phyloP scores from a whole-genome alignment of 2,329 filamentous ascomycete species.

The Colletotrichum higginsianum region DNA sequence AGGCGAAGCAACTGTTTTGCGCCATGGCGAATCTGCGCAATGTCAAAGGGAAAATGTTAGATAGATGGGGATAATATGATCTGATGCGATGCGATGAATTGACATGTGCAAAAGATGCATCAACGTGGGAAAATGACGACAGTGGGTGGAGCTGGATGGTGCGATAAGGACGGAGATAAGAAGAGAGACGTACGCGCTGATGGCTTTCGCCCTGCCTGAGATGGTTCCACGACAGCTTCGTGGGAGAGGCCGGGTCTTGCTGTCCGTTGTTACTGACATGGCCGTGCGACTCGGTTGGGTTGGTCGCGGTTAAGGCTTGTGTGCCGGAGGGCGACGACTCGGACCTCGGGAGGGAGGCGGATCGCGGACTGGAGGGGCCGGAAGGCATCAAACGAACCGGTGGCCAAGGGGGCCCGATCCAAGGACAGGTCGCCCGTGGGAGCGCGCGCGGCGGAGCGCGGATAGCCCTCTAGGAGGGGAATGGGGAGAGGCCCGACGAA shows the following conservation, averaged over 20 bases:
- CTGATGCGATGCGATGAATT: too few relatives aligned
- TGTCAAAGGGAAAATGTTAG: background rate
- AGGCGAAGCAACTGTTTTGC: conserved; percentile 30
- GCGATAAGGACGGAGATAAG: background rate
- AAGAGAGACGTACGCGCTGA: conserved; percentile 27
- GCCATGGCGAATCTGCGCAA: conserved; percentile 28
- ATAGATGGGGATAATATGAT: background rate
- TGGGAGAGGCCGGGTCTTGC: conserved; percentile 1
- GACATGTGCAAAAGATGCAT: background rate
- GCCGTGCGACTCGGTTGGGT: conserved; percentile 3
- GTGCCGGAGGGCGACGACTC: conserved; percentile 16
- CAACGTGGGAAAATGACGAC: background rate
- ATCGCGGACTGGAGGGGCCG: conserved; percentile 37
- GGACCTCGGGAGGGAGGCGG: conserved; percentile 29
- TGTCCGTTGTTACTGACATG: conserved; percentile 19
- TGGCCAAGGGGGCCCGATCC: conserved; percentile 20
- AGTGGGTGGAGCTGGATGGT: background rate
- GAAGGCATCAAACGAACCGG: conserved; percentile 41
- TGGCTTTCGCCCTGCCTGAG: conserved; percentile 38
- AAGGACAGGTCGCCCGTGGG: conserved; percentile 19
- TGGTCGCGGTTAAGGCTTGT: background rate
- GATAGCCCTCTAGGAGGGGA: background rate
- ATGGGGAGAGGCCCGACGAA: background rate
- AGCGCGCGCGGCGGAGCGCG: conserved; percentile 11
- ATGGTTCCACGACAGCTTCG: conserved; percentile 32